Base-by-base conservation (phyloP, 768 basidiomycete genomes). In the Macrolepiota dolichaula region DNA sequence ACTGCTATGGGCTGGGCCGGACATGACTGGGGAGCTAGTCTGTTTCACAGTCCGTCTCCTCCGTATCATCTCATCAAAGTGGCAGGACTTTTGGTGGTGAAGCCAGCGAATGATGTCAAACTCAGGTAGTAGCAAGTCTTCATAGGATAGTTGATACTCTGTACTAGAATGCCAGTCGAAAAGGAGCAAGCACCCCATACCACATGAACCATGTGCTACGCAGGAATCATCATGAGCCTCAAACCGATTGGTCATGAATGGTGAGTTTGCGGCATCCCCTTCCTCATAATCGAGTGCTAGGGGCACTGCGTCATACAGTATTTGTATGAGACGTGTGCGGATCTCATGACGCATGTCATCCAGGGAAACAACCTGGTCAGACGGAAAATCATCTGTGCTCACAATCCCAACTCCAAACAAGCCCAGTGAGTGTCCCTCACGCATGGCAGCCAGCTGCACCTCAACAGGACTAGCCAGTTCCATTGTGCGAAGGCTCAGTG, bases 381-480 rank as follows among this genome's bases (percentile, higher is more conserved):
- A 5, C 2, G 32, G 32, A 11, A 35, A 13, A 12, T 36, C 32
- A 36, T 32, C 29, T 4, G 11, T 10, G 7, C 22, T 22, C 1
- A 53, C 13, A 4, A 53, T 10, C 12, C 51, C 51, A 35, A 22
- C 15, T 7, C 17, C 51, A 35, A 47, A 61, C 15, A 61, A 22
- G 1, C 59, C 59, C 3, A 61, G 11, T 0, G 47, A 11, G 32
- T 44, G 12, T 4, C 59, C 59, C 47, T 61, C 59, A 1, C 55
- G 15, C 46, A 61, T 55, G 3, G 53, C 60, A 0, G 52, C 25
- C 12, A 61, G 60, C 1, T 47, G 53, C 10, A 46, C 37, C 24
- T 61, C 60, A 9, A 55, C 60, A 32, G 53, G 52, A 25, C 60
- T 49, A 0, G 25, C 38, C 19, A 54, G 22, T 4, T 49, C 60